Evolutionary conservation across 78 protist species (phyloP).

Genomic region (Bodo saltans): DNA sequence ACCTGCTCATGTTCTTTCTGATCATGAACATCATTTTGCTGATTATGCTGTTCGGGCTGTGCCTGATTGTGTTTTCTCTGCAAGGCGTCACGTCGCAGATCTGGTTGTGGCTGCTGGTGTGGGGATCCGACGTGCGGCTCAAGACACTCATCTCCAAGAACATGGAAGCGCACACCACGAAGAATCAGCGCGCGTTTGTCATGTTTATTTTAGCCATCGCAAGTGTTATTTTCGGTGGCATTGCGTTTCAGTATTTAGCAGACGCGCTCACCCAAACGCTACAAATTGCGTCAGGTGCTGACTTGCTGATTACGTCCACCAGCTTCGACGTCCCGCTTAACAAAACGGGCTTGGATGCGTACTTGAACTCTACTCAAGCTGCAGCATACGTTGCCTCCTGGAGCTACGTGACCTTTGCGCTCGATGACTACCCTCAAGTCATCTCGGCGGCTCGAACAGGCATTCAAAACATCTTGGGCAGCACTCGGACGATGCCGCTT

Average conservation of each 20-base stretch:
- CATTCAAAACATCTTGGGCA: not conserved
- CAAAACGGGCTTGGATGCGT: not conserved
- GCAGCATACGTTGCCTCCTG: not conserved
- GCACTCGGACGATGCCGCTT: no score
- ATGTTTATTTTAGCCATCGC: conserved; percentile 75
- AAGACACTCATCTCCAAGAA: conserved; percentile 58
- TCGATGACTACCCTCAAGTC: conserved; percentile 1
- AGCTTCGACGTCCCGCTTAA: not conserved
- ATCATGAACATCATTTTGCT: conserved; percentile 53
- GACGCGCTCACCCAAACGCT: conserved; percentile 40
- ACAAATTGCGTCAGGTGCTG: conserved; percentile 59
- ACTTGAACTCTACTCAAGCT: not conserved
- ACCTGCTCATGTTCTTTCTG: conserved; percentile 53
- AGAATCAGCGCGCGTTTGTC: conserved; percentile 74
- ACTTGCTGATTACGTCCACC: conserved; percentile 37
- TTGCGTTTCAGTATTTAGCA: conserved; percentile 66
- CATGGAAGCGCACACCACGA: conserved; percentile 54
- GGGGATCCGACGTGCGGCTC: conserved; percentile 33
- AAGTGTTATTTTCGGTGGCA: conserved; percentile 78
- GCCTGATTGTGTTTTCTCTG: conserved; percentile 56
- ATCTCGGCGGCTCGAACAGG: not conserved
- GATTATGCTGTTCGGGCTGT: conserved; percentile 65
- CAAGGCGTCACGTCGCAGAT: conserved; percentile 47
- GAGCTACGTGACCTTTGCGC: conserved; percentile 1
- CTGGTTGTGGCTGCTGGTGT: conserved; percentile 10